phyloP scores from a whole-genome alignment of 805 yeast genomes.

The Candida sithepensis region DNA sequence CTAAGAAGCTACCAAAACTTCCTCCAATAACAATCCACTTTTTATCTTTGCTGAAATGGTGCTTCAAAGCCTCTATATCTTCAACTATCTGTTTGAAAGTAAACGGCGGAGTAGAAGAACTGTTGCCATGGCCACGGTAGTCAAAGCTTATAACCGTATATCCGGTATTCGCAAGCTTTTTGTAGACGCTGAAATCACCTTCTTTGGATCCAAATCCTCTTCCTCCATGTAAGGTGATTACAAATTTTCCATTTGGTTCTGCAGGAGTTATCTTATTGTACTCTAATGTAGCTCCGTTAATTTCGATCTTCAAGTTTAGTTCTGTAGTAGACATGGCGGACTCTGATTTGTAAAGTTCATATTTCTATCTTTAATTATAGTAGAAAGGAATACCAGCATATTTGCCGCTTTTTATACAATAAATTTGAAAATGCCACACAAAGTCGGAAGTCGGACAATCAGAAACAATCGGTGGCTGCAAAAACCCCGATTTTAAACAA shows the following conservation, averaged over 20 bases:
- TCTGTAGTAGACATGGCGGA: not conserved
- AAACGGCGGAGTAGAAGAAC: conserved; percentile 21
- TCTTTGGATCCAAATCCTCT: conserved; percentile 23
- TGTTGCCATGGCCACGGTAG: conserved; percentile 23
- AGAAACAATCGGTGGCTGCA: too few species aligned
- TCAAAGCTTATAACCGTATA: conserved; percentile 23
- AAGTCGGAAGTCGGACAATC: not conserved
- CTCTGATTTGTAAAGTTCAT: not conserved
- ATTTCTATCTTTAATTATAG: not conserved
- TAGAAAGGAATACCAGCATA: not conserved
- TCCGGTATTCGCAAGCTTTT: conserved; percentile 15
- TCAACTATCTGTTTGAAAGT: conserved; percentile 22
- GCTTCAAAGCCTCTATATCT: conserved; percentile 20
- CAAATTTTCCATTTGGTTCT: conserved; percentile 11
- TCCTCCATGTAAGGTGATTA: conserved; percentile 25
- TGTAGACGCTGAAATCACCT: conserved; percentile 21
- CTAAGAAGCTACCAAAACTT: conserved; percentile 25
- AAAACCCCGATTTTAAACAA: not conserved
- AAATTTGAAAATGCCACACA: too few species aligned
- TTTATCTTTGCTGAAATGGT: conserved; percentile 9
- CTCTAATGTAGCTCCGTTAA: conserved; percentile 17
- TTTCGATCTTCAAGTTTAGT: conserved; percentile 5
- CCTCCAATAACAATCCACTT: conserved; percentile 23
- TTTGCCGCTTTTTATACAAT: too few species aligned
- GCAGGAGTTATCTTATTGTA: conserved; percentile 11